Evolutionary conservation across 495 filamentous ascomycete genomes (phyloP), one percentile per base, ranked within the genome.

Genomic region (Penicillium robsamsonii): DNA sequence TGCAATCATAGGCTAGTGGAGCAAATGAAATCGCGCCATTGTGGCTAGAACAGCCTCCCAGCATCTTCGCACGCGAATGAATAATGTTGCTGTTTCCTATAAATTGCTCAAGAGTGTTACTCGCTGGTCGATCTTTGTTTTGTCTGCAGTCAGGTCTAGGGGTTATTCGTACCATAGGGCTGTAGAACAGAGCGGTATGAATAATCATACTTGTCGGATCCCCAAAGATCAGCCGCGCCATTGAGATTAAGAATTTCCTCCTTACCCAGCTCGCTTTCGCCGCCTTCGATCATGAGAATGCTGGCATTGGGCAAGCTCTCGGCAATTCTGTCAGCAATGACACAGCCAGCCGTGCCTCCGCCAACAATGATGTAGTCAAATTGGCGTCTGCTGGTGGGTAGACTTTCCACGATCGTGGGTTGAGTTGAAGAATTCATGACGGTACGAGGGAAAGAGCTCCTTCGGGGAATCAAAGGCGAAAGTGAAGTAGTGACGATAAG

Each of bases 1-100:
- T 75, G 72, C 85, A 80, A 67, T 94, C 89, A 73, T 89, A 88
- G 66, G 88, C 82, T 64, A 92, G 92, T 1, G 89, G 88, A 22
- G 88, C 82, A 76, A 92, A 92, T 6, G 87, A 90, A 65, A 94
- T 92, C 52, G 92, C 76, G 20, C 89, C 92, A 65, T 94, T 94
- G 77, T 94, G 89, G 43, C 85, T 88, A 22, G 88, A 91, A 77
- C 89, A 94, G 52, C 89, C 89, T 58, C 89, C 89, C 24, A 94
- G 81, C 11, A 92, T 87, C 75, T 91, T 92, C 25, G 89, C 89
- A 55, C 89, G 82, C 12, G 89, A 89, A 70, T 92, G 89, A 51
- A 87, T 83, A 70, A 94, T 92, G 75, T 86, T 79, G 47, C 87
- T 90, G 71, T 91, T 92, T 63, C 87, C 88, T 86, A 47, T 13